phyloP scores from a whole-genome alignment of 75 land plant species.

The Cryptomeria japonica region DNA sequence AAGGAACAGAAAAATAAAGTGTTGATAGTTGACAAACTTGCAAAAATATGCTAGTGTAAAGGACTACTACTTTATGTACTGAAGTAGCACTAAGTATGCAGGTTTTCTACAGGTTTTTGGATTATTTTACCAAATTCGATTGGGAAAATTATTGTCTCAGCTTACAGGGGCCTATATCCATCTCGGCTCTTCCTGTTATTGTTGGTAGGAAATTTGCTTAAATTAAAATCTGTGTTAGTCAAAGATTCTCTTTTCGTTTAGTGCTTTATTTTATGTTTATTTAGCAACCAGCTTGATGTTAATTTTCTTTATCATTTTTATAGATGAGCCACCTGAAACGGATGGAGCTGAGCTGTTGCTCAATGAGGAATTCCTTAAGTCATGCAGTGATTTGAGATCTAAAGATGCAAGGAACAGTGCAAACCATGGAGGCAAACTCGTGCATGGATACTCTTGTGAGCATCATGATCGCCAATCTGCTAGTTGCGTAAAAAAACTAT shows the following conservation, averaged over 20 bases:
- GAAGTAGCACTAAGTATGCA: slow-evolving; percentile 11
- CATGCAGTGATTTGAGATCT: slow-evolving; percentile 38
- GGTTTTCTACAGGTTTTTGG: slow-evolving; percentile 65
- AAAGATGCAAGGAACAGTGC: not conserved
- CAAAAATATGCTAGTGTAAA: not conserved
- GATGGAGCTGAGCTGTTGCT: slow-evolving; percentile 59
- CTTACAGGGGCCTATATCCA: slow-evolving; percentile 44
- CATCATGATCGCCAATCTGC: not conserved
- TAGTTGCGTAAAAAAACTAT: not conserved
- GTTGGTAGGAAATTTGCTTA: slow-evolving; percentile 29
- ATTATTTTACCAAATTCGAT: slow-evolving; percentile 66
- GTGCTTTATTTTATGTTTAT: not conserved
- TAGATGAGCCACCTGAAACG: slow-evolving; percentile 71
- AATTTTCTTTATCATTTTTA: not conserved
- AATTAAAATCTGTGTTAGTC: not conserved
- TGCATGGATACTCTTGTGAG: not conserved
- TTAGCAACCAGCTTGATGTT: not conserved
- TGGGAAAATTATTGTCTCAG: slow-evolving; percentile 63
- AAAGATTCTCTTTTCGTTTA: not conserved
- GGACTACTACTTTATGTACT: not conserved
- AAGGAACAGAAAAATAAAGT: not conserved
- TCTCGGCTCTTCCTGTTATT: slow-evolving; percentile 45
- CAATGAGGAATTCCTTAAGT: slow-evolving; percentile 55
- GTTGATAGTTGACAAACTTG: not conserved
- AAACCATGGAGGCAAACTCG: not conserved